Evolutionary conservation across 345 rosid species (phyloP), one percentile per base, ranked within the genome.

Genomic region (Aquilaria sinensis): DNA sequence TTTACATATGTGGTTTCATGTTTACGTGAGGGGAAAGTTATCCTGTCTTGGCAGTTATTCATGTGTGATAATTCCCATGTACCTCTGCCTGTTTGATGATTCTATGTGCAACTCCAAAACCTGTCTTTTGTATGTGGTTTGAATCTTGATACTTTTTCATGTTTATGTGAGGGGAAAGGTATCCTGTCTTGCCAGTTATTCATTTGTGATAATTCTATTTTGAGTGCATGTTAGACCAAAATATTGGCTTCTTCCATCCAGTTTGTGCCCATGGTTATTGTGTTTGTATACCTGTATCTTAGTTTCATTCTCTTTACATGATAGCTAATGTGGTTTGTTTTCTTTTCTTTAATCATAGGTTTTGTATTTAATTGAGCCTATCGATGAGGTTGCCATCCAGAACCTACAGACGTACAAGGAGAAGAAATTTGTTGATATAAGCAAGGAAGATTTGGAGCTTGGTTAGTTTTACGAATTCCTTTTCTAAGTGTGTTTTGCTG

Each of bases 321-420:
- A 54, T 60, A 23, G 62, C 54, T 76, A 37, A 74, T 58, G 47
- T 50, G 56, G 57, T 29, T 60, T 48, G 16, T 34, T 48, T 48
- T 51, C 62, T 66, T 74, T 9, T 43, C 23, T 34, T 45, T 48
- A 47, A 60, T 64, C 71, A 9, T 70, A 95, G 97, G 98, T 95
- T 63, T 82, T 95, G 13, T 87, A 87, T 77, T 83, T 95, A 62
- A 69, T 91, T 53, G 99, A 95, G 70, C 98, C 99, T 16, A 95
- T 91, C 6, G 99, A 95, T 75, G 99, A 95, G 73, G 92, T 95
- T 70, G 96, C 99, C 29, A 89, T 95, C 72, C 96, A 91, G 81
- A 95, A 91, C 75, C 77, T 91, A 67, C 96, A 91, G 72, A 85
- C 96, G 47, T 95, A 84, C 92, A 95, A 91, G 59, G 99, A 95